phyloP scores from a whole-genome alignment of 2,329 filamentous ascomycete genomes.

The Neonectria hederae region DNA sequence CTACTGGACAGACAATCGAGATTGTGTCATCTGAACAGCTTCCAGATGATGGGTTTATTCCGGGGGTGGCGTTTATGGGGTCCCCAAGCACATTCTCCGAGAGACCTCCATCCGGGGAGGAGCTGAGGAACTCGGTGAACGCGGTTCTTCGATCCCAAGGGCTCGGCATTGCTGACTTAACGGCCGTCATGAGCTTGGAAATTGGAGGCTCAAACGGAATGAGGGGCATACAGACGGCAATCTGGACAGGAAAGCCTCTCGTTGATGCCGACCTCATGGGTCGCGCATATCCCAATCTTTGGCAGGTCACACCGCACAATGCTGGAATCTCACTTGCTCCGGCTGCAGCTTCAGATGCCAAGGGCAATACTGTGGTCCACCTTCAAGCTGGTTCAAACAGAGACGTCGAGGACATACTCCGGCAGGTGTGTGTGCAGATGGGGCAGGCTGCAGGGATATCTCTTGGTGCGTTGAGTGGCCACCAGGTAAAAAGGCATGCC shows the following conservation, averaged over 20 bases:
- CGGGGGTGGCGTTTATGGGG: slow-evolving; percentile 15
- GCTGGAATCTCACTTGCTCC: slow-evolving; percentile 3
- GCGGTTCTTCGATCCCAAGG: slow-evolving; percentile 6
- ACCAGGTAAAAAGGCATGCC: not conserved
- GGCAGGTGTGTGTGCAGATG: slow-evolving; percentile 9
- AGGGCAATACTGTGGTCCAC: slow-evolving; percentile 14
- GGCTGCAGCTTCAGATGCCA: slow-evolving; percentile 14
- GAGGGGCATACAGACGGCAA: not conserved
- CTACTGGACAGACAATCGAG: not conserved
- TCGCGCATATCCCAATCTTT: slow-evolving; percentile 25
- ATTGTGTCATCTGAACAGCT: slow-evolving; percentile 4
- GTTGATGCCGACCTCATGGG: slow-evolving; percentile 33
- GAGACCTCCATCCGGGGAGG: slow-evolving; percentile 9
- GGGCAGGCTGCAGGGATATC: slow-evolving; percentile 11
- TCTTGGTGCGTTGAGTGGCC: slow-evolving; percentile 1
- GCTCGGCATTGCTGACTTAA: not conserved
- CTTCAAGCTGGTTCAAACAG: not conserved
- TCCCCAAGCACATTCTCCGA: slow-evolving; percentile 26
- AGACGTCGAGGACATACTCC: slow-evolving; percentile 12
- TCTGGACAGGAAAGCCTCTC: slow-evolving; percentile 8
- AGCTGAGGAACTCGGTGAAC: slow-evolving; percentile 20
- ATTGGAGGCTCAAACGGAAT: slow-evolving; percentile 31
- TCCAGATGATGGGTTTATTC: slow-evolving; percentile 4
- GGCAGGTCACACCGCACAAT: slow-evolving; percentile 24
- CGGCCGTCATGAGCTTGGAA: slow-evolving; percentile 25